Percentiles rank a stretch among this genome's conserved stretches.
phyloP scores from a whole-genome alignment of 2,329 filamentous ascomycete species.

The Neophaeococcomyces aloes region DNA sequence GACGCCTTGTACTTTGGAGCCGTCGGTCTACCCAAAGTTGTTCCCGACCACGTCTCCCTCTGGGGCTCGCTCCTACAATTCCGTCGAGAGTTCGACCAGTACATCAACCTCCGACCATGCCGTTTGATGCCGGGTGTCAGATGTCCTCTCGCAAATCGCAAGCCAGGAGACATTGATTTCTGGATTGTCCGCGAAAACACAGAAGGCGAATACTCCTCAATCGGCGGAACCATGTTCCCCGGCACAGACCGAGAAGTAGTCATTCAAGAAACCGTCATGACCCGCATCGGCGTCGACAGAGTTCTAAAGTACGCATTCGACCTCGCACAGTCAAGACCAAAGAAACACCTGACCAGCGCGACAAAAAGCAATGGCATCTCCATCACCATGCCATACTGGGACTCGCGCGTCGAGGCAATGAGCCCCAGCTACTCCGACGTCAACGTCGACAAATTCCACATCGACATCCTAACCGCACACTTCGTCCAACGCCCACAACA shows the following conservation, averaged over 20 bases:
- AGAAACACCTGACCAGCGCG: conserved; percentile 98
- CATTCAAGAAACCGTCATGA: conserved; percentile 93
- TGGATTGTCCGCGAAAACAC: conserved; percentile 92
- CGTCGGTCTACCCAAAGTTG: conserved; percentile 40
- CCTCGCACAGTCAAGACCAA: conserved; percentile 83
- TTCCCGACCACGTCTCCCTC: conserved; percentile 47
- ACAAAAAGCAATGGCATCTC: conserved; percentile 99
- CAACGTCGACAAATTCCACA: conserved; percentile 92
- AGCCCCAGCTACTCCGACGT: conserved; percentile 89
- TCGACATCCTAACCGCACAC: conserved; percentile 98
- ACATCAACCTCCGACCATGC: conserved; percentile 47
- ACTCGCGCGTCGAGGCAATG: conserved; percentile 48
- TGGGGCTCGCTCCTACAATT: conserved; percentile 48
- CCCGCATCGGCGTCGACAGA: conserved; percentile 79
- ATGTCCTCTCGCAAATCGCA: conserved; percentile 39
- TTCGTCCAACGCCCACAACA: conserved; percentile 91
- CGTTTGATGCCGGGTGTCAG: conserved; percentile 43
- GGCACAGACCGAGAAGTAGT: conserved; percentile 61
- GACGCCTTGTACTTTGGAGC: conserved; percentile 51
- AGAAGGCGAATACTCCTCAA: conserved; percentile 97
- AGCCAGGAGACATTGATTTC: conserved; percentile 41
- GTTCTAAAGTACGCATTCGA: conserved; percentile 97
- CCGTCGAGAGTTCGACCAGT: conserved; percentile 46
- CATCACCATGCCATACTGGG: conserved; percentile 59
- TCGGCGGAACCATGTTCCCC: conserved; percentile 32